Base-by-base conservation (phyloP, 2,329 filamentous ascomycete genomes). In the Fusarium secorum region DNA sequence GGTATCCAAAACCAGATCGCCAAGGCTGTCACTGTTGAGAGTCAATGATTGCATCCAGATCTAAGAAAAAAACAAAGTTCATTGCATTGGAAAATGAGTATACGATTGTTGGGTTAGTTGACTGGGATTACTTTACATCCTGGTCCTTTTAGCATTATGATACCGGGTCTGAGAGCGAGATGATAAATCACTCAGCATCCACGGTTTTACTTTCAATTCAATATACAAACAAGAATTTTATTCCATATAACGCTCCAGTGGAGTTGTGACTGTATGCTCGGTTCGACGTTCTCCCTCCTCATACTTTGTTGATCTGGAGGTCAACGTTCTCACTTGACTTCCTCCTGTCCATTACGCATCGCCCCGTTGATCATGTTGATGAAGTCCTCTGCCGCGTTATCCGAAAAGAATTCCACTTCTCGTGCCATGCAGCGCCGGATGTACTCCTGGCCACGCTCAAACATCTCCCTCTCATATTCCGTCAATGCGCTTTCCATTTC, bases 131-230 rank as follows among this genome's bases (percentile, higher is more conserved):
- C 7, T 36, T 64, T 24, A 49, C 22, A 22, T 30, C 15, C 10
- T 2, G 5, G 57, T 48, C 38, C 14, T 42, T 63, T 51, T 53
- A 39, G 49, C 64, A 63, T 33, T 20, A 58, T 68, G 57, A 68
- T 64, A 64, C 64, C 65, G 64, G 57, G 65, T 58, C 65, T 68
- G 65, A 68, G 65, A 68, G 5, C 64, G 65, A 68, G 64, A 68
- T 68, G 65, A 68, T 68, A 68, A 68, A 68, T 68, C 65, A 64
- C 65, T 68, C 58, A 68, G 65, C 64, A 67, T 67, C 64, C 64
- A 67, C 49, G 64, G 64, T 67, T 67, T 68, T 26, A 57, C 38
- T 20, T 67, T 68, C 39, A 5, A 39, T 67, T 67, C 49, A 42
- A 67, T 56, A 67, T 45, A 63, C 49, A 63, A 46, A 14, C 15